Evolutionary conservation across 208 protist genomes (phyloP).

Genomic region (Crithidia fasciculata): DNA sequence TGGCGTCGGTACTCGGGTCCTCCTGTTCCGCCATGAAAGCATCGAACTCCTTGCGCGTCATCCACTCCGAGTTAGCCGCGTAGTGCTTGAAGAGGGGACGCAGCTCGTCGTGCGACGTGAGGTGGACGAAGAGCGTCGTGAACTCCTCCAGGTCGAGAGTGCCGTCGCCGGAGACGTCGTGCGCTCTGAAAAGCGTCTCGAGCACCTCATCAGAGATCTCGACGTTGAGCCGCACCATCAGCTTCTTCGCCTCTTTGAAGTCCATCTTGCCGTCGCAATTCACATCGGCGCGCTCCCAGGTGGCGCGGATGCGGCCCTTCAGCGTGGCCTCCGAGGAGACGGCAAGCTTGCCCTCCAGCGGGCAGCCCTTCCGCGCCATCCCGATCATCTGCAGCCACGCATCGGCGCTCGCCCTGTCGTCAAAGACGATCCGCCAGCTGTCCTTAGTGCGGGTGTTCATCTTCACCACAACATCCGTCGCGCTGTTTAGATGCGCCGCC

Average conservation of each 20-base stretch:
- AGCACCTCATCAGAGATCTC: slow-evolving; percentile 36
- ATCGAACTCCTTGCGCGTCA: slow-evolving; percentile 53
- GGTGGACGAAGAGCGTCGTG: slow-evolving; percentile 45
- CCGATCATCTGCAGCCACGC: slow-evolving; percentile 53
- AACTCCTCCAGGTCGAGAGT: slow-evolving; percentile 63
- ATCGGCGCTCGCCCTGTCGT: slow-evolving; percentile 28
- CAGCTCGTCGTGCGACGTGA: slow-evolving; percentile 49
- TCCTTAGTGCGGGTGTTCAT: slow-evolving; percentile 40
- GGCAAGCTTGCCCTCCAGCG: slow-evolving; percentile 10
- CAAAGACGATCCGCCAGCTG: slow-evolving; percentile 42
- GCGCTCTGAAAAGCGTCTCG: slow-evolving; percentile 33
- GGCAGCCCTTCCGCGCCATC: slow-evolving; percentile 24
- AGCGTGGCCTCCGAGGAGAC: slow-evolving; percentile 24
- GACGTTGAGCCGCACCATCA: slow-evolving; percentile 56
- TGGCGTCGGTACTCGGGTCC: slow-evolving; percentile 18
- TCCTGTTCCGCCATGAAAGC: slow-evolving; percentile 42
- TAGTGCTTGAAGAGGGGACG: slow-evolving; percentile 38
- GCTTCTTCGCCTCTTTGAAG: slow-evolving; percentile 49
- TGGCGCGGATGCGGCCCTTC: slow-evolving; percentile 37
- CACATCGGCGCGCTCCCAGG: slow-evolving; percentile 55
- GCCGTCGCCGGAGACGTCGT: slow-evolving; percentile 48
- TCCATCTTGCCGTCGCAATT: slow-evolving; percentile 55
- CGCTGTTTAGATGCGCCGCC: slow-evolving; percentile 36
- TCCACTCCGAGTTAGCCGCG: slow-evolving; percentile 32
- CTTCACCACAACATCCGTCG: slow-evolving; percentile 51